Conservation (phyloP, 1,139 yeast genomes). For the Yamadazyma taylorii region DNA sequence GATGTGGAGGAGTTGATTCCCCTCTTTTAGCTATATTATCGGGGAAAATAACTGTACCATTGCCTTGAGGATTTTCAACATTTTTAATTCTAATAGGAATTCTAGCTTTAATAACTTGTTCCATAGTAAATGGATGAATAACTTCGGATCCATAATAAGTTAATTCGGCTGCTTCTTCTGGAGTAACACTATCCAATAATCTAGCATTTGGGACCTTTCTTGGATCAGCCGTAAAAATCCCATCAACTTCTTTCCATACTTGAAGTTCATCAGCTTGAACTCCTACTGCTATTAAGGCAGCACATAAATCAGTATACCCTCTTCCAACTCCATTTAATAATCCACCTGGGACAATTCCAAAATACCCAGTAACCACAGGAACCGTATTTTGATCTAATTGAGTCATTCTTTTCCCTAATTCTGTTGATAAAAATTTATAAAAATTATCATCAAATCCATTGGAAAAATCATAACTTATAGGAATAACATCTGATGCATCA, state of each 20-base stretch:
- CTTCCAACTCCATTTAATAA: constrained; percentile 89
- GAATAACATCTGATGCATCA: constrained; percentile 73
- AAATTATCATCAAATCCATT: constrained; percentile 65
- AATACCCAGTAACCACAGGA: constrained; percentile 94
- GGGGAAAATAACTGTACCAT: constrained; percentile 91
- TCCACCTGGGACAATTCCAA: constrained; percentile 95
- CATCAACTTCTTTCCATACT: constrained; percentile 98
- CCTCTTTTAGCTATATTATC: constrained; percentile 84
- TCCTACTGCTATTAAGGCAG: constrained; percentile 95
- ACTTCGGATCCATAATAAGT: constrained; percentile 98
- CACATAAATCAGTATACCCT: constrained; percentile 96
- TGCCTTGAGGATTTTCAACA: constrained; percentile 87
- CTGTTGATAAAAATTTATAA: constrained; percentile 60
- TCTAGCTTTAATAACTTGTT: constrained; percentile 92
- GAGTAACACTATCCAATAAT: constrained; percentile 82
- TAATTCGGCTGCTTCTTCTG: constrained; percentile 97
- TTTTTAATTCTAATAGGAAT: constrained; percentile 96
- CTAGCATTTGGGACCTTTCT: constrained; percentile 91
- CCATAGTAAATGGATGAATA: constrained; percentile 98
- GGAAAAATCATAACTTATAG: constrained; percentile 54
- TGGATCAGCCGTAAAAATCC: constrained; percentile 98
- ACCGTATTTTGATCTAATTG: constrained; percentile 50
- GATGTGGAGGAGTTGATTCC: constrained; percentile 90
- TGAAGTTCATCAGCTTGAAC: constrained; percentile 89
- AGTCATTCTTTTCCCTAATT: constrained; percentile 57